Base-by-base conservation (phyloP, 345 rosid species). In the Linum usitatissimum region DNA sequence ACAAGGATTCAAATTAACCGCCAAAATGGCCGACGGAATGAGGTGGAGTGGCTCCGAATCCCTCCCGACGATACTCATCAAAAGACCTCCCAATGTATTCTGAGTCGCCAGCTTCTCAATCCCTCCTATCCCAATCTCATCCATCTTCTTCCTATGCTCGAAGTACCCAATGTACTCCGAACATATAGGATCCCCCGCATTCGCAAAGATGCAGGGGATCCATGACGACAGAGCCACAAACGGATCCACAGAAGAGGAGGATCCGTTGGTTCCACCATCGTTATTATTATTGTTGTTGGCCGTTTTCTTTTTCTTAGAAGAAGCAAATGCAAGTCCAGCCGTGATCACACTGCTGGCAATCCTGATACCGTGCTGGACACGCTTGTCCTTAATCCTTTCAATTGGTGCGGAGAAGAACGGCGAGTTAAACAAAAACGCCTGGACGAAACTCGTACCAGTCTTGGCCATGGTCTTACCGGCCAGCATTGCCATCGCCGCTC, bases 121-220 rank as follows among this genome's bases (percentile, higher is more conserved):
- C 56, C 69, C 78, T 13, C 97, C 97, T 1, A 75, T 82, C 17
- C 99, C 97, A 0, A 86, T 76, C 42, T 84, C 88, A 75, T 87
- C 85, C 99, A 93, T 90, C 77, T 76, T 84, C 66, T 83, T 81
- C 72, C 97, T 77, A 61, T 93, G 97, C 64, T 86, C 95, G 17
- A 93, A 90, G 67, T 87, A 93, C 14, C 99, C 95, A 3, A 87
- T 58, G 53, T 81, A 93, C 73, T 87, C 96, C 0, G 96, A 82
- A 71, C 97, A 84, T 18, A 94, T 30, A 59, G 82, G 84, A 71
- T 94, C 99, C 0, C 66, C 77, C 0, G 77, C 83, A 68, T 90
- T 83, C 61, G 86, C 86, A 54, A 68, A 86, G 0, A 88, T 61
- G 70, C 65, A 65, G 0, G 93, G 99, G 48, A 76, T 61, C 97